Percentiles rank a stretch among this genome's conserved stretches.
Conservation (phyloP, 345 rosid species). For the Eucalyptus regnans region DNA sequence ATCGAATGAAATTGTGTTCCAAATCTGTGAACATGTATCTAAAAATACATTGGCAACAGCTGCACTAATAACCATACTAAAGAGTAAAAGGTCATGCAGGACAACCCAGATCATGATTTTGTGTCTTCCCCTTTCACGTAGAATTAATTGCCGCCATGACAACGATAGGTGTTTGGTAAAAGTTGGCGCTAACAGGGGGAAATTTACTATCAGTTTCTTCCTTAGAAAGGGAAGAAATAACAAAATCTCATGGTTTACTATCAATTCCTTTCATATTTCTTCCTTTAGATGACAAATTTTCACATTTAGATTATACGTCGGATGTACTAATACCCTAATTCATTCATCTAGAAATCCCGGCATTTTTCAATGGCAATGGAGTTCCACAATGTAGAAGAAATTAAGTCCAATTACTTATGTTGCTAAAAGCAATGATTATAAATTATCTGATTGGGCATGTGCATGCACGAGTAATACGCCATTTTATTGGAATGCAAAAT, state of each 20-base stretch:
- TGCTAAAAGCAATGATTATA: too few species aligned
- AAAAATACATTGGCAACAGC: not conserved
- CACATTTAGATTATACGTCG: not conserved
- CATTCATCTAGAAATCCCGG: not conserved
- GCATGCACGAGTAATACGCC: not conserved
- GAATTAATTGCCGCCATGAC: not conserved
- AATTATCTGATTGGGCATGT: not conserved
- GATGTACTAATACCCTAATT: too few species aligned
- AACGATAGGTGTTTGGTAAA: not conserved
- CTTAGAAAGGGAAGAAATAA: not conserved
- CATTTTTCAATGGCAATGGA: not conserved
- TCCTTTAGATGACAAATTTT: too few species aligned
- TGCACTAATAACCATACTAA: not conserved
- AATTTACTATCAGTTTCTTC: not conserved
- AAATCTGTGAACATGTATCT: not conserved
- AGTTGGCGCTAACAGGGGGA: not conserved
- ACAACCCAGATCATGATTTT: not conserved
- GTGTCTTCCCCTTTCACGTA: not conserved
- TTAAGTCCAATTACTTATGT: not conserved
- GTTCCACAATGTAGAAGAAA: not conserved
- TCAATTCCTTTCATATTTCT: not conserved
- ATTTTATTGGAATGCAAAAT: not conserved
- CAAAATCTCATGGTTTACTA: not conserved
- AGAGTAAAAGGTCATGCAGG: not conserved
- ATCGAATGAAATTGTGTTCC: not conserved